Evolutionary conservation across 2,329 filamentous ascomycete genomes (phyloP).

Genomic region (Domatiomyces globalis): DNA sequence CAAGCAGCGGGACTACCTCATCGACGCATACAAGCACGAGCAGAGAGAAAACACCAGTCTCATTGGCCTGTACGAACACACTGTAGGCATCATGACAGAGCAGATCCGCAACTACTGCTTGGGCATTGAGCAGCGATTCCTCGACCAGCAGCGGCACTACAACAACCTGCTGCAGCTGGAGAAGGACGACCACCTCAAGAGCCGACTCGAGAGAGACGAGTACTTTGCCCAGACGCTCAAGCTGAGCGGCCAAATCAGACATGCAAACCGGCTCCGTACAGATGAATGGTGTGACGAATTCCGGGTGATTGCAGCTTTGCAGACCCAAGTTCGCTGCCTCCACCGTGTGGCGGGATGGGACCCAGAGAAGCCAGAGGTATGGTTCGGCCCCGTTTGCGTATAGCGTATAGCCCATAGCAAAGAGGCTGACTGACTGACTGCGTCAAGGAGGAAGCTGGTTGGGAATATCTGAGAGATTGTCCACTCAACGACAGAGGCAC

Average conservation of each 20-base stretch:
- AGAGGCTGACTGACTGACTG: background rate
- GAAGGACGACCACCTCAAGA: conserved; percentile 35
- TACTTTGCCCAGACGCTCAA: conserved; percentile 36
- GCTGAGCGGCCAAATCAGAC: conserved; percentile 36
- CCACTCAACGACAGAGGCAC: conserved; percentile 20
- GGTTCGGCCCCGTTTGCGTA: background rate
- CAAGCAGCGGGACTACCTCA: conserved; percentile 30
- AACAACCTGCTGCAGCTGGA: conserved; percentile 37
- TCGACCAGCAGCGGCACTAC: conserved; percentile 35
- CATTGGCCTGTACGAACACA: conserved; percentile 35
- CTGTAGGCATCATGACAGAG: conserved; percentile 34
- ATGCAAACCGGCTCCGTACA: conserved; percentile 32
- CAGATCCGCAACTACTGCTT: conserved; percentile 38
- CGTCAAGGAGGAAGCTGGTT: conserved; percentile 31
- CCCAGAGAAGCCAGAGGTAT: conserved; percentile 29
- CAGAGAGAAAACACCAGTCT: conserved; percentile 35
- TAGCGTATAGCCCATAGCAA: background rate
- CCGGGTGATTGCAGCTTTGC: conserved; percentile 31
- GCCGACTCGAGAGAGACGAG: conserved; percentile 36
- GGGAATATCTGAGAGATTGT: conserved; percentile 33
- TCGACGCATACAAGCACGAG: conserved; percentile 31
- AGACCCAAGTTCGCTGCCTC: conserved; percentile 36
- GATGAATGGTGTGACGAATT: conserved; percentile 34
- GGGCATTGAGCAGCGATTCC: conserved; percentile 35
- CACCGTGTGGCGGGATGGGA: conserved; percentile 36